Evolutionary conservation across 345 rosid species (phyloP), one percentile per base, ranked within the genome.

Genomic region (Lagerstroemia speciosa): DNA sequence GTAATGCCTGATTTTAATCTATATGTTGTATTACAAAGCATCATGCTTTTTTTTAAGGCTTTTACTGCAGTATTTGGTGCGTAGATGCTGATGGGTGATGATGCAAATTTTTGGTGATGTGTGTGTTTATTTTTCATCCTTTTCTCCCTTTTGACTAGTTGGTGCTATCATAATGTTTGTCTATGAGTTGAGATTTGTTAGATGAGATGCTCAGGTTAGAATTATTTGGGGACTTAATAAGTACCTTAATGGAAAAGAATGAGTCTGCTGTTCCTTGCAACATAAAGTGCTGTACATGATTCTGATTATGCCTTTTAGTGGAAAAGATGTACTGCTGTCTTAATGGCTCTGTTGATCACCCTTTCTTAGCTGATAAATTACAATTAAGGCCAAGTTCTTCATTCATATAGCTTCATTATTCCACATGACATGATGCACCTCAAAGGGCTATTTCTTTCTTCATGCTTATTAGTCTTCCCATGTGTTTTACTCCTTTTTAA

Each of bases 1-100:
- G 99, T 94, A 79, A 76, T 66, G 46, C 34, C 58, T 78, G 69
- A 46, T 76, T 2, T 60, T 27, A 1, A 33, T 37, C 50, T 45
- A 61, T 67, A 50, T 67, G 45, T 48, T 71, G 48, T 27, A 20
- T 71, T 36, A 37, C 24, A 31, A 34, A 24, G 27, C 50, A 37
- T 65, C 22, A 33, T 33, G 26, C 45, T 24, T 63, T 33, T 33
- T 37, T 8, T 11, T 10, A 33, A 24, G 38, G 40, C 16, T 32
- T 32, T 50, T 50, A 2, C 12, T 24, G 29, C 30, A 24, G 3
- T 16, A 12, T 11, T 43, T 43, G 48, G 4, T 43, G 48, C 19
- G 15, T 52, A 55, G 14, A 6, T 55, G 29, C 61, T 55, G 24
- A 8, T 8, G 24, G 61, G 2, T 9, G 2, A 6, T 3, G 55